Base-by-base conservation (phyloP, 768 basidiomycete species). In the Pleurotus salmoneostramineus region DNA sequence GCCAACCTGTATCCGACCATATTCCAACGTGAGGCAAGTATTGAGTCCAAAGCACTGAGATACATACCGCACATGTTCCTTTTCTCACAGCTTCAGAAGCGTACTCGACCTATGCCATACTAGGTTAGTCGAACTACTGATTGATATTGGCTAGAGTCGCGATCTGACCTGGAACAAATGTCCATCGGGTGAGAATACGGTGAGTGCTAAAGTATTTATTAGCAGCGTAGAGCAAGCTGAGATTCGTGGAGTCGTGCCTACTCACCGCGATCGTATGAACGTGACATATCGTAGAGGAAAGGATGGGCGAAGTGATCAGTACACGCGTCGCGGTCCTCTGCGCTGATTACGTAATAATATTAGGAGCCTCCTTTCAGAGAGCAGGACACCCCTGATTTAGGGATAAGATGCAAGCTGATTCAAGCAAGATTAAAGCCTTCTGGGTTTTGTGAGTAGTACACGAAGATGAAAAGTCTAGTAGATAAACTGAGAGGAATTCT, bases 111-210 rank as follows among this genome's bases (percentile, higher is more conserved):
- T 98, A 73, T 50, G 59, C 33, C 5, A 12, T 27, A n/a, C n/a
- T n/a, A 27, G 17, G 34, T 35, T 12, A 45, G 31, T 17, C 10
- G 40, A 27, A 27, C 21, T 32, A 47, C 21, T 48, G 14, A n/a
- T 10, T 40, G 37, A 15, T 27, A 27, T 27, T 27, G 21, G 21
- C 21, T 27, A 27, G 21, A 27, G 21, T 37, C 37, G 42, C 34
- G 17, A 45, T 45, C 74, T 60, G 63, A 93, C 95, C 83, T 98
- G 95, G 82, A 98, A 97, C 65, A 99, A 79, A 78, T 99, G 97
- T 14, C 97, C 97, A 78, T 98, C 97, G 59, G 96, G 96, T 44
- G 95, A 97, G 81, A 97, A 96, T 69, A 96, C 94, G 62, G 96
- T 98, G 62, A 98, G 87, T 48, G 95, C 95, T 97, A 56, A n/a